A percentile compares a stretch with the other conserved stretches of the same genome.
Evolutionary conservation across 768 basidiomycete genomes (phyloP).

Genomic region (Amanita polypyramis): DNA sequence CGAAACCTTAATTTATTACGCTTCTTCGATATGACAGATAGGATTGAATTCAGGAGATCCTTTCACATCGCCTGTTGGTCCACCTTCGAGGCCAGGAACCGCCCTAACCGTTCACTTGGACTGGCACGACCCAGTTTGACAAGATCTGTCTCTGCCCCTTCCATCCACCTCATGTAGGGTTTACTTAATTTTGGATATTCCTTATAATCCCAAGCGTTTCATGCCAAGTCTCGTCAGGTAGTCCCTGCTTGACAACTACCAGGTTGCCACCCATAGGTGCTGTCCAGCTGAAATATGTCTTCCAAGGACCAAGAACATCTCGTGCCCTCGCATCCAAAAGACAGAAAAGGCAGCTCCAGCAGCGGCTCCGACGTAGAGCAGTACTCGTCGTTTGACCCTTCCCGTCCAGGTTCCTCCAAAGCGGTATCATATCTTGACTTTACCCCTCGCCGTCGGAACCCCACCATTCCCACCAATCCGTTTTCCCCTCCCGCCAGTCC

Average conservation of each 20-base stretch:
- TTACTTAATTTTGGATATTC: background rate
- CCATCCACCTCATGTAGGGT: background rate
- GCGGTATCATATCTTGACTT: conserved; percentile 23
- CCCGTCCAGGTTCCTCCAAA: conserved; percentile 21
- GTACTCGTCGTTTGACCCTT: conserved; percentile 21
- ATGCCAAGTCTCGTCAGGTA: background rate
- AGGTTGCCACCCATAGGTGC: background rate
- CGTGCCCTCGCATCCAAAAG: conserved; percentile 22
- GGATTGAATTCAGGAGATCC: conserved; percentile 1
- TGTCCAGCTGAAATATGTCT: background rate
- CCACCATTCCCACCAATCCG: conserved; percentile 28
- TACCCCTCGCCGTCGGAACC: conserved; percentile 30
- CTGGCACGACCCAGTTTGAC: background rate
- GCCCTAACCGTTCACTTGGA: no score
- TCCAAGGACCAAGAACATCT: conserved; percentile 10
- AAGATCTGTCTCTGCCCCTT: background rate
- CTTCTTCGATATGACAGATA: background rate
- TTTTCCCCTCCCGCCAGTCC: conserved; percentile 44
- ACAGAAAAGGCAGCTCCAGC: conserved; percentile 12
- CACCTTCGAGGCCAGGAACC: background rate
- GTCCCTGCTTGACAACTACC: background rate
- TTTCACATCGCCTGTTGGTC: conserved; percentile 1
- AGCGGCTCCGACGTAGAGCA: conserved; percentile 20
- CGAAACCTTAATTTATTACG: background rate
- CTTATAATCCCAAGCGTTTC: background rate